Base-by-base conservation (phyloP, 2,329 filamentous ascomycete genomes). In the Alternaria gansuensis region DNA sequence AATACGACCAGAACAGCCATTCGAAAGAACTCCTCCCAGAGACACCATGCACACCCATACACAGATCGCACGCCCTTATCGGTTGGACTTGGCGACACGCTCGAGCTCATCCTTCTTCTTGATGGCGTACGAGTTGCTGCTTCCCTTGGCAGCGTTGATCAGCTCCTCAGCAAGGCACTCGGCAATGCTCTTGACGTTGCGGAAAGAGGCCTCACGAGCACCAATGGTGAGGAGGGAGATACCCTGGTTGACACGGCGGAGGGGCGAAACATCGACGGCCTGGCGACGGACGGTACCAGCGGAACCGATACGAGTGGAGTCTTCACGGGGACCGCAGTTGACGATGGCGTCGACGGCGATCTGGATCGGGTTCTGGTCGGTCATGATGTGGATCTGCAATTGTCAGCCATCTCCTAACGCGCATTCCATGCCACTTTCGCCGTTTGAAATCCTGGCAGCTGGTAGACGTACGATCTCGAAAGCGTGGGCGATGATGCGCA, bases 71-170 rank as follows among this genome's bases (percentile, higher is more conserved):
- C 57, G 48, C 65, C 63, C 93, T 93, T 98, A 99, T 90, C 95
- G 92, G 90, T 99, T 99, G 89, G 88, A 92, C 92, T 99, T 99
- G 85, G 95, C 95, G 78, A 99, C 95, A 95, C 95, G 95, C 91
- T 99, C 95, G 86, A 99, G 85, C 91, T 99, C 96, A 84, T 99
- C 95, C 94, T 99, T 99, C 93, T 99, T 99, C 93, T 99, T 99
- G 90, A 99, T 99, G 79, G 96, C 95, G 83, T 98, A 99, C 75
- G 93, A 97, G 93, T 99, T 99, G 86, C 91, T 96, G 90, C 91
- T 96, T 80, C 95, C 95, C 92, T 99, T 99, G 83, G 96, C 96
- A 82, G 96, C 96, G 88, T 99, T 99, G 90, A 99, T 98, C 82
- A 99, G 89, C 90, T 99, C 95, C 86, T 99, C 96, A 81, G 95